These are phyloP conservation scores for Brassica juncea DNA, from an alignment of 345 rosid species.

Conservation along the genomic window DNA sequence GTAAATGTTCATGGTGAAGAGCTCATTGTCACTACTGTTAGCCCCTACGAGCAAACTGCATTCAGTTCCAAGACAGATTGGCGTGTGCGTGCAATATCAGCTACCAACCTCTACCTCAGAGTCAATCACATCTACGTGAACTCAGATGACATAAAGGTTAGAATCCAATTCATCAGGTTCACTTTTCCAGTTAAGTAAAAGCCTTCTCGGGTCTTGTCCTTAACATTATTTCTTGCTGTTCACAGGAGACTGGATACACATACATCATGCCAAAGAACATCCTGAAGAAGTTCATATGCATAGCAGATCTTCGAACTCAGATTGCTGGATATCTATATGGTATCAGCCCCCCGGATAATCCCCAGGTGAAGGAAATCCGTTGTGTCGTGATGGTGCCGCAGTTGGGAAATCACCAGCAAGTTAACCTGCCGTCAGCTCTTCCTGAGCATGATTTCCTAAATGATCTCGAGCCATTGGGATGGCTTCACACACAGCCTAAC, in stretches of 20 bases:
- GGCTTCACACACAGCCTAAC: constrained; percentile 99
- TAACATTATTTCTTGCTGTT: constrained; percentile 1
- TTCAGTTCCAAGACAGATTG: constrained; percentile 96
- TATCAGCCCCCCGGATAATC: constrained; percentile 93
- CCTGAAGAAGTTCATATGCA: constrained; percentile 92
- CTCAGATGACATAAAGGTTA: constrained; percentile 94
- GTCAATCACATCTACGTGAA: constrained; percentile 92
- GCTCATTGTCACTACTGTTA: constrained; percentile 82
- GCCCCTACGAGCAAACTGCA: constrained; percentile 95
- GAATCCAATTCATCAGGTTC: background rate
- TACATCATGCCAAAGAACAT: constrained; percentile 98
- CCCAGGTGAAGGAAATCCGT: constrained; percentile 96
- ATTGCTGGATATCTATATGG: constrained; percentile 95
- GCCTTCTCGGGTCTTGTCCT: constrained; percentile 18
- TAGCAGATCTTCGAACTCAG: constrained; percentile 92
- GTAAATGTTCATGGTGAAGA: constrained; percentile 95
- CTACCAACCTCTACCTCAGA: constrained; percentile 94
- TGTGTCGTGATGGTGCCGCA: constrained; percentile 92
- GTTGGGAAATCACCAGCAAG: constrained; percentile 87
- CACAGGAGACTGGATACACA: constrained; percentile 92
- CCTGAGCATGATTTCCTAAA: constrained; percentile 92
- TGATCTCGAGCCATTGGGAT: constrained; percentile 97
- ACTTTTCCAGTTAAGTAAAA: background rate
- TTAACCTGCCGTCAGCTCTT: constrained; percentile 82
- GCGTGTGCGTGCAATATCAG: constrained; percentile 99